Evolutionary conservation across 345 rosid species (phyloP), one percentile per base, ranked within the genome.

Genomic region (Geranium rotundifolium): DNA sequence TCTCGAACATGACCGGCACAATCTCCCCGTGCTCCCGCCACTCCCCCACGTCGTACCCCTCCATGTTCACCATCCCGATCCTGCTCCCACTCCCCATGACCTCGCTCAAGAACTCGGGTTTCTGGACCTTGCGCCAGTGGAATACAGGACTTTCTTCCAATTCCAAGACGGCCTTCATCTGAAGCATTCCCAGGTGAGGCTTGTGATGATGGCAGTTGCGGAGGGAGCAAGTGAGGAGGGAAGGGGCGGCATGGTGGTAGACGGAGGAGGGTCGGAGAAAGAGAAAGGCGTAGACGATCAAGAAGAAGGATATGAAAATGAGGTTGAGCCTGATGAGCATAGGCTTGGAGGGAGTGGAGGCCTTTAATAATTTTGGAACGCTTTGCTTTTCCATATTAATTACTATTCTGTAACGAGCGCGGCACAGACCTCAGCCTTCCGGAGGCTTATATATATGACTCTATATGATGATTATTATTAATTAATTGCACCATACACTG

Each of bases 11-110:
- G 59, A 93, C 67, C 0, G 78, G 81, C 37, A 85, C 61, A 1
- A 64, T 69, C 66, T 88, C 88, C 0, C 96, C 97, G 7, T 69
- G 69, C 1, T 1, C 17, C 67, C 70, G 69, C 99, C 97, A 88
- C 54, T 77, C 79, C 7, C 76, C 73, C 6, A 80, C 63, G 72
- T 88, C 88, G n/a, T 57, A 69, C 16, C 80, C 95, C 0, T 88
- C 96, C 81, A 88, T 80, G 68, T 90, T 93, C 19, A 93, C 77
- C 85, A 85, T 77, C 34, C 90, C 99, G 41, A 93, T 88, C 81
- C 77, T 87, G 77, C 71, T 61, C 19, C 83, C 81, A 61, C 67
- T 76, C 16, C 84, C 16, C 19, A 78, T 71, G 9, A 62, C 17
- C 0, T 76, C 82, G n/a, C 68, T 69, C 69, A 93, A 64, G 65